Percentiles rank a stretch among this genome's conserved stretches.
These are phyloP conservation scores for Erythrophleum ivorense DNA, from an alignment of 331 rosid genomes.

Conservation along the genomic window DNA sequence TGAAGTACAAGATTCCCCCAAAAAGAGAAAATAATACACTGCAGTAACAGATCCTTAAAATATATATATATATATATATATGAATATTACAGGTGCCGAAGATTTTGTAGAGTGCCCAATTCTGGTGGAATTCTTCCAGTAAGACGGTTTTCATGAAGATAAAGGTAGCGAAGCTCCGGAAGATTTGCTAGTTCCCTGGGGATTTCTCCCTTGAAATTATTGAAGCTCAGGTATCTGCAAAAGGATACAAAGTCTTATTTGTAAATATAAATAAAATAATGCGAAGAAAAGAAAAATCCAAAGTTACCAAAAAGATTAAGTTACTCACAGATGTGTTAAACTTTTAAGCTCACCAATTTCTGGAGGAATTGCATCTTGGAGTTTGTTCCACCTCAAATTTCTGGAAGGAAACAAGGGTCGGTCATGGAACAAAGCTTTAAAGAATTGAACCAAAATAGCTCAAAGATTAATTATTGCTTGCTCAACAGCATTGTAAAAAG, in stretches of 20 bases:
- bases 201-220: slow-evolving; percentile 94
- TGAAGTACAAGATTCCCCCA: not conserved
- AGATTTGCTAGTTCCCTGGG: slow-evolving; percentile 95
- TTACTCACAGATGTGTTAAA: slow-evolving; percentile 90
- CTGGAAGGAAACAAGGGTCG: slow-evolving; percentile 46
- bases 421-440: slow-evolving; percentile 13
- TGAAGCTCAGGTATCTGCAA: slow-evolving; percentile 88
- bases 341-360: slow-evolving; percentile 97
- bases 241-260: slow-evolving; percentile 9
- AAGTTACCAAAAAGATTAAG: slow-evolving; percentile 23
- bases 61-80: not conserved
- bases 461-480: slow-evolving; percentile 8
- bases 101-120: slow-evolving; percentile 86
- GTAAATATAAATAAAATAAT: not conserved
- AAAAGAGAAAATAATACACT: not conserved
- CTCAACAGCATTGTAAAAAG: slow-evolving; percentile 9
- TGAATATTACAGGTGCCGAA: slow-evolving; percentile 79
- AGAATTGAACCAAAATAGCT: slow-evolving; percentile 21
- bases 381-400: slow-evolving; percentile 97
- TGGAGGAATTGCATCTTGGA: slow-evolving; percentile 91
- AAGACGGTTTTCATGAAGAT: slow-evolving; percentile 90
- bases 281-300: not conserved
- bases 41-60: slow-evolving; percentile 2
- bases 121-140: slow-evolving; percentile 88
- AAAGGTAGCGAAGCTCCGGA: slow-evolving; percentile 91